Conservation (phyloP, 805 yeast species). For the Candida palmyrensis region DNA sequence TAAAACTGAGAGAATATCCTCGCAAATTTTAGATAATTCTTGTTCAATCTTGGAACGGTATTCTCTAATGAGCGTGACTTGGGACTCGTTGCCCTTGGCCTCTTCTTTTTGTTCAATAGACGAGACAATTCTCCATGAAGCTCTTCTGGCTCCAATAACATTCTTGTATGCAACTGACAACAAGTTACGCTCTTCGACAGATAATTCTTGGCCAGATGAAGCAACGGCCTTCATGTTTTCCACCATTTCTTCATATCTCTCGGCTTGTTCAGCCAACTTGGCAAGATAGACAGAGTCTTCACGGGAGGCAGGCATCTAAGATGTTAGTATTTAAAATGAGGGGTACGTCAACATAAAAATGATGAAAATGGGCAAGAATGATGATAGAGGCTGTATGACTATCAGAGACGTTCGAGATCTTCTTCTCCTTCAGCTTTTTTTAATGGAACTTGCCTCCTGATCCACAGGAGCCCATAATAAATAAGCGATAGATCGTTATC, state of each 20-base stretch:
- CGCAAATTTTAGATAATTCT: conserved; percentile 90
- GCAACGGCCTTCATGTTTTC: conserved; percentile 98
- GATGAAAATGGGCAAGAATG: neutral
- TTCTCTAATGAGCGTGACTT: conserved; percentile 84
- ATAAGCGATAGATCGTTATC: no score
- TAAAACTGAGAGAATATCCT: conserved; percentile 84
- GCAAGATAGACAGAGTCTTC: conserved; percentile 98
- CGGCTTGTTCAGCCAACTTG: conserved; percentile 98
- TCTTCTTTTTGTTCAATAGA: conserved; percentile 98
- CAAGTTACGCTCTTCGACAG: conserved; percentile 96
- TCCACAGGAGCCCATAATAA: no score
- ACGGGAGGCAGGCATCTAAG: conserved; percentile 74
- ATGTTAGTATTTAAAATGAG: neutral
- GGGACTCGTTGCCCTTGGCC: conserved; percentile 88
- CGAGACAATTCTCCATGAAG: conserved; percentile 98
- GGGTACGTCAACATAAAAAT: neutral
- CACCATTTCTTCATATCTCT: conserved; percentile 99
- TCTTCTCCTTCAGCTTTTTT: no score
- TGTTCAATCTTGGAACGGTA: conserved; percentile 93
- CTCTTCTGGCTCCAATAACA: conserved; percentile 98
- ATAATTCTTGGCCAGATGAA: conserved; percentile 88
- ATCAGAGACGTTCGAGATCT: no score
- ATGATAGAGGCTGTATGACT: neutral
- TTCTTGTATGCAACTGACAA: conserved; percentile 97
- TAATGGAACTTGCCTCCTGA: no score